Evolutionary conservation across 345 rosid genomes (phyloP), one percentile per base, ranked within the genome.

Genomic region (Corymbia maculata): DNA sequence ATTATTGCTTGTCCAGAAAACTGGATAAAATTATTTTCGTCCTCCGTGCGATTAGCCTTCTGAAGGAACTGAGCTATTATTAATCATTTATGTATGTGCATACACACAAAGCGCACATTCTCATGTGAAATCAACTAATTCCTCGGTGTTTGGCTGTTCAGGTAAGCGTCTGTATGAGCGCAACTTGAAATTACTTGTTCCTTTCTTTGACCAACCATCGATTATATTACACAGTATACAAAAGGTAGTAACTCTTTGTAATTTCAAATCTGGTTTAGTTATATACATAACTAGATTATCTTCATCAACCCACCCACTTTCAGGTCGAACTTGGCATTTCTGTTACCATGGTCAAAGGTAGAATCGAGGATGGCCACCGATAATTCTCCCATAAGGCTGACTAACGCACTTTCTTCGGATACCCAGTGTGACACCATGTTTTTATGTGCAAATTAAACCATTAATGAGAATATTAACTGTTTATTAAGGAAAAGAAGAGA

Each of bases 131-230:
- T 59, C 22, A 68, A 51, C 68, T 53, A 59, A 52, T 32, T 86
- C 66, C 24, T 51, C 8, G 49, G 61, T 50, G 47, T 52, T 85
- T 85, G 87, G 26, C 79, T 89, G 75, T 90, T 66, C 91, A 96
- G 99, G 98, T 86, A 95, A 91, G 79, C 91, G 92, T 87, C 86
- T 97, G 92, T 97, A 97, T 90, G 91, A 95, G 49, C 96, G 96
- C 44, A 97, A 97, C 95, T 92, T 97, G 92, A 94, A 88, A 87
- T 92, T 97, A 91, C 95, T 97, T 6, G 96, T 95, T 92, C 98
- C 99, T 53, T 97, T 97, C 94, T 95, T 97, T 24, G 96, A 94
- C 84, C 85, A 85, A 85, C 97, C 99, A 79, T 94, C 96, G 28
- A 95, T 96, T 92, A 94, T 85, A 90, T 90, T 97, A 86, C 91